These are phyloP conservation scores for Phytophthora rubi DNA, from an alignment of 352 stramenopile genomes.

Conservation along the genomic window DNA sequence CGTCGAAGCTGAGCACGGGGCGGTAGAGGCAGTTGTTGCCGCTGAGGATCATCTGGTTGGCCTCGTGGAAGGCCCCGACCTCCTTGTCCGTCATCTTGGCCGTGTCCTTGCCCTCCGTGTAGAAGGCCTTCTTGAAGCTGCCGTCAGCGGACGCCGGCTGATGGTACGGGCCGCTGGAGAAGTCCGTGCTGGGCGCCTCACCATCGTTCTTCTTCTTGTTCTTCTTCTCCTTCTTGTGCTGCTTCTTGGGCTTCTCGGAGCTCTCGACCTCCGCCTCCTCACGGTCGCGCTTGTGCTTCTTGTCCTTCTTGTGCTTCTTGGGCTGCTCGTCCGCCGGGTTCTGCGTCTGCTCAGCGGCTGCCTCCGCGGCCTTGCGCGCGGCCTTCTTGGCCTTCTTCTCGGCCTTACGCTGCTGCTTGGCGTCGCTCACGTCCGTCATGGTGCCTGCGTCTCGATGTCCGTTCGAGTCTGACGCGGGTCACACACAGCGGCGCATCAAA, in stretches of 20 bases:
- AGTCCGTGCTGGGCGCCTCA: slow-evolving; percentile 44
- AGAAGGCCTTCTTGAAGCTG: slow-evolving; percentile 88
- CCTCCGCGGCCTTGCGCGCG: slow-evolving; percentile 39
- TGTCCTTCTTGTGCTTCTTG: slow-evolving; percentile 41
- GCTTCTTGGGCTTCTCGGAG: slow-evolving; percentile 49
- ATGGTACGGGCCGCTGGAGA: slow-evolving; percentile 77
- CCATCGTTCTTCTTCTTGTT: slow-evolving; percentile 33
- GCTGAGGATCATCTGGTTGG: slow-evolving; percentile 85
- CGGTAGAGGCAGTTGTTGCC: slow-evolving; percentile 91
- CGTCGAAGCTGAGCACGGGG: slow-evolving; percentile 68
- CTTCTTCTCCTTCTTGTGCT: slow-evolving; percentile 55
- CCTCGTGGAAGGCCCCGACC: slow-evolving; percentile 86
- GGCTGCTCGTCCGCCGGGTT: slow-evolving; percentile 6
- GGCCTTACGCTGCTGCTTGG: slow-evolving; percentile 52
- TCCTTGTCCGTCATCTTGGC: slow-evolving; percentile 82
- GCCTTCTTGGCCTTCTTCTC: slow-evolving; percentile 57
- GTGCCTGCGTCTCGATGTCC: slow-evolving; percentile 16
- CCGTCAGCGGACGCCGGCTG: slow-evolving; percentile 66
- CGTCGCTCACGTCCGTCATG: slow-evolving; percentile 42
- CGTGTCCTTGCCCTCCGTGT: slow-evolving; percentile 75
- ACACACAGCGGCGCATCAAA: slow-evolving; percentile 14
- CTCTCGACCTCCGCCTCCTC: slow-evolving; percentile 50
- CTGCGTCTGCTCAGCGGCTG: slow-evolving; percentile 1
- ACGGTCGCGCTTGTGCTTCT: slow-evolving; percentile 36
- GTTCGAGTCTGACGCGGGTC: slow-evolving; percentile 32